Conservation (phyloP, 352 stramenopile species). For the Pythium aquatile region DNA sequence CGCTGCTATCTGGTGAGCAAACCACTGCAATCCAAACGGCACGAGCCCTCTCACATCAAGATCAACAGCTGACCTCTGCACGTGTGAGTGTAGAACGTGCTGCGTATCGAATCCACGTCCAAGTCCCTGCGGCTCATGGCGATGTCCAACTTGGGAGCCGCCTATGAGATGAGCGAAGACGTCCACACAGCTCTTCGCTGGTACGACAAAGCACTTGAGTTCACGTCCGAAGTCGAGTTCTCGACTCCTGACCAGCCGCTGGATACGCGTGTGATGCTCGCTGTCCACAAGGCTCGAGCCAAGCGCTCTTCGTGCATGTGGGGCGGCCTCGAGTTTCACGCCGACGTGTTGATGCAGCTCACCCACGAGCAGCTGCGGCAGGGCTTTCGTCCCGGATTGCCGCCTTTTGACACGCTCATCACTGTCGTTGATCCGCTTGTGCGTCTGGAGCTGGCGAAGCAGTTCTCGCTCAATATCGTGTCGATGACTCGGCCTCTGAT, state of each 20-base stretch:
- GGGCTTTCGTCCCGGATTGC: slow-evolving; percentile 30
- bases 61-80: no score
- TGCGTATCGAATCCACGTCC: slow-evolving; percentile 25
- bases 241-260: slow-evolving; percentile 9
- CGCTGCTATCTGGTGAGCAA: slow-evolving; percentile 39
- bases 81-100: slow-evolving; percentile 17
- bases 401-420: slow-evolving; percentile 77
- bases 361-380: slow-evolving; percentile 30
- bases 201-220: slow-evolving; percentile 28
- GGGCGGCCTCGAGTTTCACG: slow-evolving; percentile 32
- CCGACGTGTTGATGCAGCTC: slow-evolving; percentile 35
- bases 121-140: slow-evolving; percentile 17
- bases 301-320: slow-evolving; percentile 56
- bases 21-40: no score
- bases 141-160: slow-evolving; percentile 50
- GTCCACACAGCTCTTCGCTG: slow-evolving; percentile 33
- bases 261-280: slow-evolving; percentile 2
- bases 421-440: slow-evolving; percentile 31
- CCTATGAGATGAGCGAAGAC: slow-evolving; percentile 40
- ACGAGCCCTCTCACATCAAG: no score
- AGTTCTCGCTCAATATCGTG: slow-evolving; percentile 22
- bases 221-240: slow-evolving; percentile 18
- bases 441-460: slow-evolving; percentile 42
- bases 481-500: not conserved
- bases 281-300: slow-evolving; percentile 36